Evolutionary conservation across 305 asterid genomes (phyloP).

Genomic region (Plantago rigida): DNA sequence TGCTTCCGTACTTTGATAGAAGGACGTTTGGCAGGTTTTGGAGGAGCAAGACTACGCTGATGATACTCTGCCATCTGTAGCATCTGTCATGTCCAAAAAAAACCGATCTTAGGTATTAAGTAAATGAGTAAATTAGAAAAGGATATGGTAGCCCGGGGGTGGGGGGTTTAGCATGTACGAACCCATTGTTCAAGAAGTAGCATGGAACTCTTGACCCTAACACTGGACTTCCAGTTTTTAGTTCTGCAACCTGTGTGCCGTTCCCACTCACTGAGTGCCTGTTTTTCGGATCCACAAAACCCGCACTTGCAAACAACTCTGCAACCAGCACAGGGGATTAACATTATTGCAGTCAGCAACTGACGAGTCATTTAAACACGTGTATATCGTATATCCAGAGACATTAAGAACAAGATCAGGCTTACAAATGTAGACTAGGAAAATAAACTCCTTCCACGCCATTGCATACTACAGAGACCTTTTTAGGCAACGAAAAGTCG

Average conservation of each 20-base stretch:
- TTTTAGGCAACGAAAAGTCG: constrained; percentile 51
- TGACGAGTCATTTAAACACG: constrained; percentile 13
- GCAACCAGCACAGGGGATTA: constrained; percentile 25
- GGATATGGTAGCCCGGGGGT: background rate
- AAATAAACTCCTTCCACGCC: constrained; percentile 89
- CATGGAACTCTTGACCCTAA: constrained; percentile 78
- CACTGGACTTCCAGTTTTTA: constrained; percentile 89
- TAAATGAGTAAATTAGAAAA: background rate
- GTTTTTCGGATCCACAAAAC: constrained; percentile 76
- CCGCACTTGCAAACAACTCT: constrained; percentile 99
- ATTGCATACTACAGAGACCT: constrained; percentile 76
- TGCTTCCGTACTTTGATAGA: constrained; percentile 83
- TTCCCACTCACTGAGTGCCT: constrained; percentile 92
- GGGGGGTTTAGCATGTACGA: constrained; percentile 33
- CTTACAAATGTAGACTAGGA: constrained; percentile 96
- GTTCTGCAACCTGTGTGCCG: constrained; percentile 80
- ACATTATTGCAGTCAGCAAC: constrained; percentile 20
- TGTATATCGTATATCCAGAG: constrained; percentile 19
- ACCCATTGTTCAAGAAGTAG: constrained; percentile 93
- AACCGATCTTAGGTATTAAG: constrained; percentile 9
- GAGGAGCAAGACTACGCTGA: constrained; percentile 61
- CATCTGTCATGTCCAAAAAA: constrained; percentile 51
- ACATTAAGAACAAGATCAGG: constrained; percentile 19
- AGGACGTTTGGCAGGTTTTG: constrained; percentile 71
- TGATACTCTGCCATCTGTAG: constrained; percentile 83